phyloP scores from a whole-genome alignment of 495 filamentous ascomycete genomes.

The Xylaria scruposa region DNA sequence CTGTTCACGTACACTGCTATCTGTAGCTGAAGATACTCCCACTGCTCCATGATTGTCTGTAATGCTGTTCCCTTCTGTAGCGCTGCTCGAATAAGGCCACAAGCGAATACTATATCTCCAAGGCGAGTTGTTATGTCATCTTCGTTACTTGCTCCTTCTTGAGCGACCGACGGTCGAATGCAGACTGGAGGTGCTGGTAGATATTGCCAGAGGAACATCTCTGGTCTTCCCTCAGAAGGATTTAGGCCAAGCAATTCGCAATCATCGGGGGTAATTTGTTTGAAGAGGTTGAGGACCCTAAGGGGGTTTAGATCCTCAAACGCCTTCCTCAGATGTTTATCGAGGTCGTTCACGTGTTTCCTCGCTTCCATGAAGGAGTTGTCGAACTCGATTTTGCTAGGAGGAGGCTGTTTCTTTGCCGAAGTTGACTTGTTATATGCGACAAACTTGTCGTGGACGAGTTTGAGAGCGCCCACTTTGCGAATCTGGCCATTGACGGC shows the following conservation, averaged over 20 bases:
- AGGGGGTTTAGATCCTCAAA: constrained; percentile 94
- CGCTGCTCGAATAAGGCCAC: constrained; percentile 78
- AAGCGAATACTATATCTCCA: constrained; percentile 90
- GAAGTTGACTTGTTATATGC: constrained; percentile 85
- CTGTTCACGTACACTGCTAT: constrained; percentile 98
- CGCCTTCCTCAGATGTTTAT: constrained; percentile 86
- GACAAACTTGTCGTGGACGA: constrained; percentile 91
- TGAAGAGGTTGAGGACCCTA: constrained; percentile 87
- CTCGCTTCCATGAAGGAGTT: constrained; percentile 80
- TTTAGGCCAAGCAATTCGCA: constrained; percentile 91
- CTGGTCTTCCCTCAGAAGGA: constrained; percentile 83
- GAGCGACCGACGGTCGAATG: constrained; percentile 90
- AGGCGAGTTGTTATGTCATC: constrained; percentile 96
- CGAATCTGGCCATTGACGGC: constrained; percentile 87
- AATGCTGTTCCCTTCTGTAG: constrained; percentile 82
- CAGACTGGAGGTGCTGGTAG: constrained; percentile 91
- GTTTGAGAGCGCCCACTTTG: constrained; percentile 85
- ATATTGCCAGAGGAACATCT: constrained; percentile 98
- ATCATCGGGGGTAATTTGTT: constrained; percentile 80
- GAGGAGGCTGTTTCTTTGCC: constrained; percentile 78
- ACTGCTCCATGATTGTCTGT: constrained; percentile 93
- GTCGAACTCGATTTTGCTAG: constrained; percentile 81
- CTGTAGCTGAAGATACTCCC: constrained; percentile 94
- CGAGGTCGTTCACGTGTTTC: constrained; percentile 76
- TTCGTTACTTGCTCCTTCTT: constrained; percentile 90